Base-by-base conservation (phyloP, 2,329 filamentous ascomycete genomes). In the Xylariomycetidae sp. region DNA sequence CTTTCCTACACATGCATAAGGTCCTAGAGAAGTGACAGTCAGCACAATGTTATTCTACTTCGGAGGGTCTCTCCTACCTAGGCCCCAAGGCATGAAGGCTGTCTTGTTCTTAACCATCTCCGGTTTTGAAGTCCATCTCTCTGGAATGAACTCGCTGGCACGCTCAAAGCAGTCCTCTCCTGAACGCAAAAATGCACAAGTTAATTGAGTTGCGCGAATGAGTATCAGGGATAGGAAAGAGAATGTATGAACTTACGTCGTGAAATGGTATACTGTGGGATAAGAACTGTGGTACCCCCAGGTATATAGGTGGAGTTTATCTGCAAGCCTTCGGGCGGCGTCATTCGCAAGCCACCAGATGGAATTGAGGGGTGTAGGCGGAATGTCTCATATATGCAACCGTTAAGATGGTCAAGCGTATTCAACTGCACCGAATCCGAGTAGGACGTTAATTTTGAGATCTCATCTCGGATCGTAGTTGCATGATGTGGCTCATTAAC, bases 331-430 rank as follows among this genome's bases (percentile, higher is more conserved):
- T 45, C 42, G 1, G 46, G 40, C 2, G 53, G 50, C 1, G 49
- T 45, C 7, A 46, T 26, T 7, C 50, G 45, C 10, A 41, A 37
- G 2, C 44, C 54, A 8, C 50, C 53, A 4, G 47, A 45, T 6
- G 53, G 42, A 2, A 48, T 42, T 0, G 54, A 45, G 6, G 41
- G 45, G n/a, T 57, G 34, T 8, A 56, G 26, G 1, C 55, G 41
- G 16, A 58, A 34, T 1, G 52, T 50, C 34, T 58, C 55, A 16
- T 49, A 45, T 13, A 57, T 51, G 9, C 51, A 27, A 0, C 49
- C 52, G 6, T 50, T 49, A 3, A 58, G 37, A 13, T 44, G 25
- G 5, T 14, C 13, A 27, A 34, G 36, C 12, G 23, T 12, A 19
- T 41, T 26, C 8, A 44, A 38, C 16, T 37, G 33, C 6, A 25